Percentiles rank a stretch among this genome's conserved stretches.
These are phyloP conservation scores for Rhizophora mangle DNA, from an alignment of 345 rosid species.

Conservation along the genomic window DNA sequence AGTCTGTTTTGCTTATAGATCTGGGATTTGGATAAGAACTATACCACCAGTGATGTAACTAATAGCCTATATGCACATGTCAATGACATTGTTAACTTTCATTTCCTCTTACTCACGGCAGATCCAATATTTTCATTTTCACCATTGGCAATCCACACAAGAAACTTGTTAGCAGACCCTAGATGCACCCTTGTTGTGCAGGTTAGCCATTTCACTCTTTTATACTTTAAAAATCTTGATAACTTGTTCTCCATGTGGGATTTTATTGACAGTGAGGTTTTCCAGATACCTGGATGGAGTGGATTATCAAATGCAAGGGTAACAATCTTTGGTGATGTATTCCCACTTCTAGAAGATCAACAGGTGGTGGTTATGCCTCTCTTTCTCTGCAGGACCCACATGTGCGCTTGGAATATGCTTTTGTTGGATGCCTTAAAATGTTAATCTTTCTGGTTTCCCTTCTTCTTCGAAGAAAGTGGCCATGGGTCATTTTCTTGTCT, in stretches of 20 bases:
- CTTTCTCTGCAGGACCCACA: neutral
- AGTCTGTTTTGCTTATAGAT: neutral
- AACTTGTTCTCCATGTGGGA: constrained; percentile 13
- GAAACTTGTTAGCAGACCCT: constrained; percentile 85
- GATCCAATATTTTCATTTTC: constrained; percentile 97
- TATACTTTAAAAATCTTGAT: constrained; percentile 1
- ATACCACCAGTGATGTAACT: too few species aligned
- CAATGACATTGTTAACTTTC: neutral
- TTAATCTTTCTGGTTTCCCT: neutral
- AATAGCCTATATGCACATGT: neutral
- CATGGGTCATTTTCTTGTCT: neutral
- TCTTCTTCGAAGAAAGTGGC: neutral
- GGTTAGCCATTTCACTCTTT: constrained; percentile 39
- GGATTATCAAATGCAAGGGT: constrained; percentile 97
- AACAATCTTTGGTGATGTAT: constrained; percentile 87
- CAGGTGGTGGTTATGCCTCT: constrained; percentile 63
- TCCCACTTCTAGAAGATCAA: constrained; percentile 79
- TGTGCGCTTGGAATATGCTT: neutral
- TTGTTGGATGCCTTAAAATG: neutral
- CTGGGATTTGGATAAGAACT: neutral
- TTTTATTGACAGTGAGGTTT: constrained; percentile 30
- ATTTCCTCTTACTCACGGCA: constrained; percentile 20
- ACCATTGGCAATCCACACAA: constrained; percentile 88
- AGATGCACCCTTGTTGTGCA: constrained; percentile 97
- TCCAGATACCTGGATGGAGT: constrained; percentile 95